Base-by-base conservation (phyloP, 805 yeast species). In the Yarrowia bubula region DNA sequence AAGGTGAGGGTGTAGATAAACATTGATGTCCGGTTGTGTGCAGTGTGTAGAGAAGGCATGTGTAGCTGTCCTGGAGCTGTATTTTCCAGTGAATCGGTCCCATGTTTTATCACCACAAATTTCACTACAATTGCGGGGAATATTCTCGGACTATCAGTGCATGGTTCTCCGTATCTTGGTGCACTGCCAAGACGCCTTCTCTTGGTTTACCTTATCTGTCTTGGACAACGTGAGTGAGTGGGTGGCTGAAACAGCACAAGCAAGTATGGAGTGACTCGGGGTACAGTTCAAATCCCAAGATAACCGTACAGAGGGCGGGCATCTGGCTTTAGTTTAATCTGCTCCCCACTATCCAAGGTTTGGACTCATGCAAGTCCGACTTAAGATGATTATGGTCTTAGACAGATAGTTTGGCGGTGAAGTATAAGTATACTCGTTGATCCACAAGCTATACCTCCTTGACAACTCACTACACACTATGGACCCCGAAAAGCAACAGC, bases 401-500 rank as follows among this genome's bases (percentile, higher is more conserved):
- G 55, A 48, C 35, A 13, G 55, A n/a, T 33, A 8, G 51, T 32
- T 32, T 10, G 39, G 17, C 35, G 8, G n/a, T 6, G 41, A 18
- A 48, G 39, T 48, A 48, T 48, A 48, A 48, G 55, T 33, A 48
- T 35, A 17, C n/a, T 11, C 28, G 55, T 15, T 17, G 41, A 48
- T 35, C 55, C 41, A 31, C 41, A n/a, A 15, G 14, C 48, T 33
- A 13, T n/a, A 28, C 4, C n/a, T 35, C 18, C 51, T 31, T 31
- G 37, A 9, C 5, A 3, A 22, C 28, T 22, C 28, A 3, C 22
- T 10, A 10, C 38, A 11, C 42, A 50, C 9, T 13, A 51, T 51
- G 58, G 55, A 48, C 17, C 55, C 41, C 39, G 58, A 51, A 51
- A 51, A 51, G n/a, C 58, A 51, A 18, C 58, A 37, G 43, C 58